A percentile compares a stretch with the other conserved stretches of the same genome.
Evolutionary conservation across 2,329 filamentous ascomycete genomes (phyloP).

Genomic region (Exophiala sideris): DNA sequence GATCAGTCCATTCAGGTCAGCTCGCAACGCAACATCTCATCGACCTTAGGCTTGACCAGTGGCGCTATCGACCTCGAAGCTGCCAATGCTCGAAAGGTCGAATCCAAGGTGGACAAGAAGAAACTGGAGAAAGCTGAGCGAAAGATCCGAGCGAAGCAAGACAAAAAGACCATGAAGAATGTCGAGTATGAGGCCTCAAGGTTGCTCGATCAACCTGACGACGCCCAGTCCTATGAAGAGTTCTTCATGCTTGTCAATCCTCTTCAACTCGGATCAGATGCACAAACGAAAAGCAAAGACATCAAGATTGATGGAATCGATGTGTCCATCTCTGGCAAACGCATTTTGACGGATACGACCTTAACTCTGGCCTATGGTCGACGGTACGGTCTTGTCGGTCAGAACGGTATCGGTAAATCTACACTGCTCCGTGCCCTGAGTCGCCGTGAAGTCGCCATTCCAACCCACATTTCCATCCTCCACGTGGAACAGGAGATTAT

Average conservation of each 20-base stretch:
- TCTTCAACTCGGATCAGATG: conserved; percentile 72
- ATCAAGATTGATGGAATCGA: conserved; percentile 97
- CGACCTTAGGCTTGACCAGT: conserved; percentile 81
- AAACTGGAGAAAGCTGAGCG: conserved; percentile 98
- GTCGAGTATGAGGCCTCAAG: conserved; percentile 96
- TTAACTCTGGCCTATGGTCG: conserved; percentile 88
- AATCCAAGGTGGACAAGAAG: conserved; percentile 96
- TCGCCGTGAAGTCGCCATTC: conserved; percentile 88
- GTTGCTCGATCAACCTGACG: conserved; percentile 76
- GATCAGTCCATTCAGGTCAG: conserved; percentile 95
- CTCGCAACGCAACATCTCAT: conserved; percentile 91
- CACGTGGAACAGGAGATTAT: conserved; percentile 98
- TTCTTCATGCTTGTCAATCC: conserved; percentile 99
- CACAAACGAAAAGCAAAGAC: conserved; percentile 88
- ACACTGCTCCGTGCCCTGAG: conserved; percentile 91
- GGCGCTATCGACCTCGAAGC: conserved; percentile 89
- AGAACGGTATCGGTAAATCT: conserved; percentile 98
- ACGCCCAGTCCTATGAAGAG: conserved; percentile 91
- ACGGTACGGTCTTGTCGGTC: conserved; percentile 93
- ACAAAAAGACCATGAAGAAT: conserved; percentile 96
- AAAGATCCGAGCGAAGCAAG: conserved; percentile 97
- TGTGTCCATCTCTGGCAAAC: conserved; percentile 81
- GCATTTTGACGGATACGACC: conserved; percentile 87
- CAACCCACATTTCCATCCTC: conserved; percentile 95
- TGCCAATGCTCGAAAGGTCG: conserved; percentile 86